phyloP scores from a whole-genome alignment of 208 protist genomes.

The Chromosphaera perkinsii region DNA sequence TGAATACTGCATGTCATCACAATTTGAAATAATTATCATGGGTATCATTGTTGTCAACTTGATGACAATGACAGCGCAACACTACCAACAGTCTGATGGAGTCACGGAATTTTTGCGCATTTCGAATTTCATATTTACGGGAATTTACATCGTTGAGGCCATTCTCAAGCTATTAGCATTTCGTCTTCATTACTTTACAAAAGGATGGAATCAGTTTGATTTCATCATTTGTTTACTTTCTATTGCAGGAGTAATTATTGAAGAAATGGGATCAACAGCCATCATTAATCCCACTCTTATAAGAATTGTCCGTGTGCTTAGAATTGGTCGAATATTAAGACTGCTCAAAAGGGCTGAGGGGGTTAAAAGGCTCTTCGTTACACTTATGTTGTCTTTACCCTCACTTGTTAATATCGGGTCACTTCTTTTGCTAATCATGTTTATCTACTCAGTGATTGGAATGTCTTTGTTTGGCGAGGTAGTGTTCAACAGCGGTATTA shows the following conservation, averaged over 20 bases:
- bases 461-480: slow-evolving; percentile 44
- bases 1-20: not conserved
- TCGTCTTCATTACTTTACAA: slow-evolving; percentile 20
- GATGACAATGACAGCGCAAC: slow-evolving; percentile 17
- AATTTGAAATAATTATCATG: slow-evolving; percentile 29
- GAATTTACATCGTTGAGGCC: slow-evolving; percentile 26
- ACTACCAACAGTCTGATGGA: slow-evolving; percentile 14
- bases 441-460: slow-evolving; percentile 48
- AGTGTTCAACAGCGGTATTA: slow-evolving; percentile 18
- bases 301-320: slow-evolving; percentile 30
- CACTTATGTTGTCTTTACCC: slow-evolving; percentile 40
- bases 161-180: slow-evolving; percentile 24
- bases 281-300: slow-evolving; percentile 24
- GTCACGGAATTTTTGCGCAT: slow-evolving; percentile 18
- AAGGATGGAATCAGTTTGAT: slow-evolving; percentile 39
- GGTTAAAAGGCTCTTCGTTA: slow-evolving; percentile 31
- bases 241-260: no score
- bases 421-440: slow-evolving; percentile 40
- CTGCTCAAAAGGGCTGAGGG: slow-evolving; percentile 33
- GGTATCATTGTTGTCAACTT: slow-evolving; percentile 31
- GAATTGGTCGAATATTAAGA: slow-evolving; percentile 28
- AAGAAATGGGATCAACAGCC: no score
- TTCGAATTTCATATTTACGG: slow-evolving; percentile 20
- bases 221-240: slow-evolving; percentile 29
- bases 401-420: slow-evolving; percentile 43